Evolutionary conservation across 768 basidiomycete genomes (phyloP), one percentile per base, ranked within the genome.

Genomic region (Dioszegia hungarica): DNA sequence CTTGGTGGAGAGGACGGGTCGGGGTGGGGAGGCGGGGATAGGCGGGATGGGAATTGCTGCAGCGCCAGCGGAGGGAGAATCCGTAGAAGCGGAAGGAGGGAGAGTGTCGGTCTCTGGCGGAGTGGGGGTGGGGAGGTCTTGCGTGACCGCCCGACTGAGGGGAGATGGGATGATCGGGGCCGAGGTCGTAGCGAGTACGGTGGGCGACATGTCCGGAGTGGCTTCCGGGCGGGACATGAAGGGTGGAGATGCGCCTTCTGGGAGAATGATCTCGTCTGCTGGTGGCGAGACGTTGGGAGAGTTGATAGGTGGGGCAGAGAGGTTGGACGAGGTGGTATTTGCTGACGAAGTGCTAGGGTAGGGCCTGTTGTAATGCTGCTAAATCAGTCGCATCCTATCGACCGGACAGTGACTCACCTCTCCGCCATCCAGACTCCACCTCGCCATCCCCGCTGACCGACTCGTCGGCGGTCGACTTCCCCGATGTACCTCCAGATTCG

Each of bases 391-490:
- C 6, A n/a, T 6, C 19, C 25, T 11, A n/a, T 4, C 20, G 11
- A 9, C 44, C 27, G 8, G 11, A 37, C 6, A 11, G 1, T n/a
- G 17, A 47, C 68, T 65, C 47, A 73, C 72, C 57, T 73, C 72
- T 25, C 69, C 71, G 1, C 71, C 68, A 52, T 72, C 71, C 28
- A 69, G 33, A 47, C 64, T 67, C 67, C 68, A 71, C 47, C 66
- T 51, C 28, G 68, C 71, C 67, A 70, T 72, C 10, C 60, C 71
- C n/a, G 66, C 63, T 40, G 61, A 68, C 43, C 61, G 63, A 9
- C 68, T 51, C 37, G 66, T 55, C 37, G 12, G 57, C 46, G 48
- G 59, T 40, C 25, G 50, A 31, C 50, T 38, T 38, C 34, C n/a
- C 29, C 44, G 19, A 34, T 56, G n/a, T 27, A 54, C 64, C 1